These are phyloP conservation scores for Pseudisothecium myosuroides DNA, from an alignment of 225 moss, liverwort and hornwort species.

Conservation along the genomic window DNA sequence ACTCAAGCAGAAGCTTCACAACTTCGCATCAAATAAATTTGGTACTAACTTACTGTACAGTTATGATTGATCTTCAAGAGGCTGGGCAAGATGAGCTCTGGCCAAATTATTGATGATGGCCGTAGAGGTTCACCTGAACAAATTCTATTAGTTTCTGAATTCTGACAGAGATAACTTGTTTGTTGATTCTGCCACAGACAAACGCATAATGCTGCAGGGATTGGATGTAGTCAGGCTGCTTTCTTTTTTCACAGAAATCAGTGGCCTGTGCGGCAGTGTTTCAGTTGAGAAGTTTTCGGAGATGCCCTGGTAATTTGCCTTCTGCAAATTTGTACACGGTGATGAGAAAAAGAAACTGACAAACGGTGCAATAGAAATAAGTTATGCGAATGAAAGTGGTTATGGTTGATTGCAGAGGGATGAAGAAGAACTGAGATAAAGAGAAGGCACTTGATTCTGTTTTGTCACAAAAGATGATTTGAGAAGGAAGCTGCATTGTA, in stretches of 20 bases:
- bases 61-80: not conserved
- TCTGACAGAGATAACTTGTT: not conserved
- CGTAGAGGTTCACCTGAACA: not conserved
- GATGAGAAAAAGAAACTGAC: not conserved
- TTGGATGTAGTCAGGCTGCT: not conserved
- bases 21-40: not conserved
- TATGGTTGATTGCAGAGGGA: not conserved
- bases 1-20: not conserved
- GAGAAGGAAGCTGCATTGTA: not conserved
- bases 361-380: not conserved
- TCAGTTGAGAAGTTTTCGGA: no score
- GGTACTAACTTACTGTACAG: not conserved
- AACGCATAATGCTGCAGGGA: not conserved
- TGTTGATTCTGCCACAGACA: not conserved
- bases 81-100: not conserved
- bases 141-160: not conserved
- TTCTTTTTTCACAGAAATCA: no score
- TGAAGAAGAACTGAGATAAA: not conserved
- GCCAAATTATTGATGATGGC: not conserved
- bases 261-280: no score
- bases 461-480: not conserved
- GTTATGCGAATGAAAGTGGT: not conserved
- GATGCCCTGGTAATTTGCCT: no score
- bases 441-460: not conserved
- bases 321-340: fast-evolving